Evolutionary conservation across 73 alveolate genomes (phyloP), one percentile per base, ranked within the genome.

Genomic region (Paramecium primaurelia): DNA sequence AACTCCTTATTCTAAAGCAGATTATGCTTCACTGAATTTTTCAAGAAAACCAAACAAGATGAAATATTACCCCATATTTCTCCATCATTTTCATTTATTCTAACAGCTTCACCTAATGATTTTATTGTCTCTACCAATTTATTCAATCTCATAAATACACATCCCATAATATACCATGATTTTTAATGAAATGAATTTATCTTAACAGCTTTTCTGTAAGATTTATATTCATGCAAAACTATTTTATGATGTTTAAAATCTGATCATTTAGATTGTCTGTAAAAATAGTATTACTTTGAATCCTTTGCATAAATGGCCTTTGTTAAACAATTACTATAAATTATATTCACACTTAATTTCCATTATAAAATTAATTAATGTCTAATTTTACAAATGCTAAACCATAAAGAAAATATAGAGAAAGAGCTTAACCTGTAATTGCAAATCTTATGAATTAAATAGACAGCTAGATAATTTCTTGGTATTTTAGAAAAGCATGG

Each of bases 51-150:
- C 84, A 97, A 96, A 80, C 99, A 96, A 18, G 97, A 96, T 10
- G 99, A 98, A 44, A 98, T 92, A 93, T 98, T 98, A 9, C 97
- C 98, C 99, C 99, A 98, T 5, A 97, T 99, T 59, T 98, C 99
- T 12, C 98, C 97, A 85, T 97, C 96, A 14, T 95, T 83, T 20
- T 96, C 99, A 95, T 98, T 99, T 47, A 96, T 95, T 45, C 95
- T 68, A 59, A 97, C 96, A 20, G 96, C 97, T 83, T 95, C 95
- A 28, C 99, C 97, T 92, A 97, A 97, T 28, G 98, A 95, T 58
- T 86, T 92, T 22, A 96, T 91, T 58, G 99, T 98, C 47, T 97
- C 95, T 86, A 94, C 92, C 84, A 92, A 97, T 59, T 97, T 95
- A 64, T 92, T 93, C 59, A 93, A 85, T 86, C 96, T 94, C 96